These are phyloP conservation scores for Daldinia sp. DNA, from an alignment of 2,329 filamentous ascomycete species.

Conservation along the genomic window DNA sequence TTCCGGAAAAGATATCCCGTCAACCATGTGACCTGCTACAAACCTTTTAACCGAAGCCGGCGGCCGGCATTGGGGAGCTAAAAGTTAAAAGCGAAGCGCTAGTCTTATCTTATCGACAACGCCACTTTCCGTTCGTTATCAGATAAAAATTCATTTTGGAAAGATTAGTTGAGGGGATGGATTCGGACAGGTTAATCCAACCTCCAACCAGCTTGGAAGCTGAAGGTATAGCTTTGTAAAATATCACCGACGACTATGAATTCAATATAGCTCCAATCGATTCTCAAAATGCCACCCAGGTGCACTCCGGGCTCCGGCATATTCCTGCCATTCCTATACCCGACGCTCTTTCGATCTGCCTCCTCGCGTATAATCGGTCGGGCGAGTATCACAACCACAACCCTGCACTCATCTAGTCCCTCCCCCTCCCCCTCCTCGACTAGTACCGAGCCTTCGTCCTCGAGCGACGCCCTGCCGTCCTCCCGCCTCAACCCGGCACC, in stretches of 20 bases:
- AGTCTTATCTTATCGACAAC: constrained; percentile 33
- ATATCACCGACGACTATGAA: constrained; percentile 16
- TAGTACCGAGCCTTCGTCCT: constrained; percentile 47
- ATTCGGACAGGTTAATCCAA: constrained; percentile 9
- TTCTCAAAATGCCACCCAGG: constrained; percentile 57
- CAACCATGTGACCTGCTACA: constrained; percentile 34
- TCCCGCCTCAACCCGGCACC: constrained; percentile 83
- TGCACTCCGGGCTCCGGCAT: constrained; percentile 54
- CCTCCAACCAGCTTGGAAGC: constrained; percentile 5
- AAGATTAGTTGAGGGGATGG: constrained; percentile 4
- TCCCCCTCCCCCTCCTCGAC: constrained; percentile 34
- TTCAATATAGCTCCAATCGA: constrained; percentile 18
- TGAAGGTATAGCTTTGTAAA: constrained; percentile 2
- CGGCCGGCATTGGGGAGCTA: constrained; percentile 25
- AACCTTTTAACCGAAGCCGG: constrained; percentile 41
- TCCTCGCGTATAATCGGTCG: constrained; percentile 44
- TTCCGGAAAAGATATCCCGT: constrained; percentile 42
- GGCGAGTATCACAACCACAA: constrained; percentile 46
- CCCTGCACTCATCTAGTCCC: constrained; percentile 41
- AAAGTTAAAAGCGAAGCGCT: constrained; percentile 14
- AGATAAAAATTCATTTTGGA: constrained; percentile 15
- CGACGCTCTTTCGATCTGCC: constrained; percentile 56
- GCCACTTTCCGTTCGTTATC: constrained; percentile 22
- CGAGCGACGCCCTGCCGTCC: constrained; percentile 56
- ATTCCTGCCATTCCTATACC: constrained; percentile 65